These are phyloP conservation scores for Pythium utonaiense DNA, from an alignment of 352 stramenopile genomes.

Conservation along the genomic window DNA sequence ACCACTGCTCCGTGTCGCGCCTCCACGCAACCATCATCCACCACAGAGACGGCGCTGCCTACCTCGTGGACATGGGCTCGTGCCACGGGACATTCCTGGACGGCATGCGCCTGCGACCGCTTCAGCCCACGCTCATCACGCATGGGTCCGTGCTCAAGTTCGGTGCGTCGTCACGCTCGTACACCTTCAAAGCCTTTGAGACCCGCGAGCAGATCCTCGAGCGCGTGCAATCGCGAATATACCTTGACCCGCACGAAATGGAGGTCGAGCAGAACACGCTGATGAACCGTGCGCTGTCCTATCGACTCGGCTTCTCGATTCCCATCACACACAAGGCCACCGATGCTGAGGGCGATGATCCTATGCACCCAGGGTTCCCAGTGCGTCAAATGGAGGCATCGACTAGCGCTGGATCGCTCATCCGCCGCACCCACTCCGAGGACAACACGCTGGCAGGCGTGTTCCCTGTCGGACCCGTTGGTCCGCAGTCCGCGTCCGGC, in stretches of 20 bases:
- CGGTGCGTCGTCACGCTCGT: constrained; percentile 70
- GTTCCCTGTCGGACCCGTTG: neutral
- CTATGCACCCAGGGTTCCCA: constrained; percentile 30
- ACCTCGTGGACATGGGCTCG: constrained; percentile 74
- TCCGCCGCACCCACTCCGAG: constrained; percentile 21
- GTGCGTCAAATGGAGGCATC: constrained; percentile 15
- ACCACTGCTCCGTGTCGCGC: constrained; percentile 81
- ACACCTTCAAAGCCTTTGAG: constrained; percentile 82
- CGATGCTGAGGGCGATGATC: constrained; percentile 31
- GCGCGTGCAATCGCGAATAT: constrained; percentile 45
- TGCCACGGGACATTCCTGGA: constrained; percentile 80
- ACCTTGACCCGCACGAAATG: constrained; percentile 52
- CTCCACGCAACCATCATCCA: constrained; percentile 73
- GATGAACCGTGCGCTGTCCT: constrained; percentile 73
- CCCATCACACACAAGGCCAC: constrained; percentile 32
- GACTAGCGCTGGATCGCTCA: constrained; percentile 1
- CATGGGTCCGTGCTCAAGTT: constrained; percentile 70
- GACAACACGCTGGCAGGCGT: constrained; percentile 12
- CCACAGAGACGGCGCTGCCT: constrained; percentile 67
- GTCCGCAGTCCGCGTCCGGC: neutral
- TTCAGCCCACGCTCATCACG: constrained; percentile 67
- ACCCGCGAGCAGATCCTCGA: constrained; percentile 70
- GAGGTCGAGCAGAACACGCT: constrained; percentile 78
- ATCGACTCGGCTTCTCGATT: constrained; percentile 64
- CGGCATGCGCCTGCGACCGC: constrained; percentile 43